phyloP scores from a whole-genome alignment of 2,329 filamentous ascomycete genomes.

The Colletotrichum higginsianum region DNA sequence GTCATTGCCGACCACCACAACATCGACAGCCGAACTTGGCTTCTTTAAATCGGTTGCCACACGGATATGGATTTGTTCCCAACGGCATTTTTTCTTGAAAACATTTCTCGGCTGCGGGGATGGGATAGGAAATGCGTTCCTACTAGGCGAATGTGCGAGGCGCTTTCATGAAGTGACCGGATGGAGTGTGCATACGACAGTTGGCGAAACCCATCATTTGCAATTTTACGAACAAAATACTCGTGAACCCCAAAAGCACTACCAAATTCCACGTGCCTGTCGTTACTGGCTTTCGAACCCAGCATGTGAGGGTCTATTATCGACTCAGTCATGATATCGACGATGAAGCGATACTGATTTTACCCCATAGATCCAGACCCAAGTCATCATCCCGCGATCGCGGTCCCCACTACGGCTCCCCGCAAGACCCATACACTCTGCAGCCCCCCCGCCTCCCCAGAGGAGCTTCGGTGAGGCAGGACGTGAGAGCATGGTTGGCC shows the following conservation, averaged over 20 bases:
- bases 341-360: not conserved
- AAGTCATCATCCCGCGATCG: conserved; percentile 14
- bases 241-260: not conserved
- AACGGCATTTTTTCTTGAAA: not conserved
- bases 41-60: conserved; percentile 20
- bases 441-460: not conserved
- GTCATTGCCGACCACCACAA: conserved; percentile 33
- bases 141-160: not conserved
- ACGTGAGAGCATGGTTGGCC: not conserved
- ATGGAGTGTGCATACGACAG: not conserved
- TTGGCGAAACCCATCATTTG: not conserved
- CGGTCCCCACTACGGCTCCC: conserved; percentile 12
- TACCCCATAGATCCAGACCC: conserved; percentile 13
- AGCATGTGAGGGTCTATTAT: too few species aligned
- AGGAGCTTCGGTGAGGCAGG: not conserved
- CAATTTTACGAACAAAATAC: not conserved
- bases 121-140: not conserved
- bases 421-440: conserved; percentile 32
- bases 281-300: not conserved
- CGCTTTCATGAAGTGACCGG: not conserved
- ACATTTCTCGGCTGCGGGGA: too few species aligned
- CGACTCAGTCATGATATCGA: not conserved
- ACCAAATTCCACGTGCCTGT: too few species aligned
- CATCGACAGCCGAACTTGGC: conserved; percentile 30
- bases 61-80: not conserved